Base-by-base conservation (phyloP, 345 rosid species). In the Syzygium oleosum region DNA sequence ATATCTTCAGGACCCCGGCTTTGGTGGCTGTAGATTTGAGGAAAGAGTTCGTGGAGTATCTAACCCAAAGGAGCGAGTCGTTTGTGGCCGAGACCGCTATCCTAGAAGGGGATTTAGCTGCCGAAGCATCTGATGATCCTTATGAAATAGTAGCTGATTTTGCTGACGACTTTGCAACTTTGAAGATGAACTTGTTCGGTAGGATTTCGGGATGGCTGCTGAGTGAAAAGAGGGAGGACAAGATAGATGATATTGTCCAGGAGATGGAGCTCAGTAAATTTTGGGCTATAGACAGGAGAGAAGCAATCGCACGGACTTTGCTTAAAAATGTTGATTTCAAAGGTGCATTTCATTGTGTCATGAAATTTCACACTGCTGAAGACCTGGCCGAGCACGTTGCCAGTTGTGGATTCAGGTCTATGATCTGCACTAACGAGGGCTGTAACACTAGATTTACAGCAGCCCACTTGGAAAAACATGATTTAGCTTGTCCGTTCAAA, bases 201-300 rank as follows among this genome's bases (percentile, higher is more conserved):
- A 92, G 97, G 88, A 97, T 97, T 84, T 95, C 99, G 0, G 97
- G 95, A 54, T 95, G 98, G 99, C 80, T 97, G 86, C 93, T 94
- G 53, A 97, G 97, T 53, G 99, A 97, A 43, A 93, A 91, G 87
- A 93, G 99, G 86, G 99, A 97, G 88, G 99, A 97, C 87, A 94
- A 92, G 85, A 92, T 96, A 2, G 99, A 97, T 90, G 99, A 97
- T 87, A 93, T 96, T 14, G 93, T 91, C 23, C 99, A 97, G 83
- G 99, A 95, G 89, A 94, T 97, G 98, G 98, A 96, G 90, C 85
- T 91, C 58, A 95, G 92, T 78, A 96, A 94, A 58, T 97, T 97
- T 90, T 97, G 99, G 99, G 85, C 87, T 63, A 87, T 89, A 2
- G 95, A 94, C 59, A 93, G 90, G 86, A 92, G 98, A 85, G 94